Evolutionary conservation across 2,329 filamentous ascomycete species (phyloP).

Genomic region (Graphiopsis chlorocephala): DNA sequence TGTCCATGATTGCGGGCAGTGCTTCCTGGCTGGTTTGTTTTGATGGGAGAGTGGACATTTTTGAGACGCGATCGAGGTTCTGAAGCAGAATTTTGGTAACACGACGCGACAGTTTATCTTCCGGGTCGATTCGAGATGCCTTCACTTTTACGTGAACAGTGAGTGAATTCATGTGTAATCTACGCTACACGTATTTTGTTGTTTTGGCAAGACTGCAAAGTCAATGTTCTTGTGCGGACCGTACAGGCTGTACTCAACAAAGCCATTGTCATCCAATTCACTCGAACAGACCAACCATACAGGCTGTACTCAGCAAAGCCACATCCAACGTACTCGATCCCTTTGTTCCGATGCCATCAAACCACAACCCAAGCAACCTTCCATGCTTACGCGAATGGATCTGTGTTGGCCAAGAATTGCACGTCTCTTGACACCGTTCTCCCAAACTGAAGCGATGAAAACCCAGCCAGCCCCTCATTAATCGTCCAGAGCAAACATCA

Average conservation of each 20-base stretch:
- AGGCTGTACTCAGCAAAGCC: not conserved
- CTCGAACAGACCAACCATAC: not conserved
- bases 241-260: not conserved
- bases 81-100: not conserved
- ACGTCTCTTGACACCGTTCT: not conserved
- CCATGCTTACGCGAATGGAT: not conserved
- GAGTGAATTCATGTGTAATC: not conserved
- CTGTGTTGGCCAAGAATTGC: not conserved
- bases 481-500: not conserved
- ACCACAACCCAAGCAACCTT: not conserved
- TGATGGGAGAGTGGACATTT: not conserved
- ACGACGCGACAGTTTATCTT: not conserved
- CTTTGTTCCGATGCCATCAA: not conserved
- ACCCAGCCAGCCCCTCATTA: not conserved
- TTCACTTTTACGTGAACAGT: not conserved
- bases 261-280: not conserved
- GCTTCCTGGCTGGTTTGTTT: not conserved
- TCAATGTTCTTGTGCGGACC: not conserved
- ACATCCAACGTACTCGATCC: not conserved
- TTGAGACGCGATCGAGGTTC: not conserved
- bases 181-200: not conserved
- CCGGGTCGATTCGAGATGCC: not conserved
- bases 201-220: not conserved
- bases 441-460: not conserved
- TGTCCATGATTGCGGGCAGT: not conserved